A percentile compares a stretch with the other conserved stretches of the same genome.
Evolutionary conservation across 2,329 filamentous ascomycete genomes (phyloP).

Genomic region (Fusarium goolgardi): DNA sequence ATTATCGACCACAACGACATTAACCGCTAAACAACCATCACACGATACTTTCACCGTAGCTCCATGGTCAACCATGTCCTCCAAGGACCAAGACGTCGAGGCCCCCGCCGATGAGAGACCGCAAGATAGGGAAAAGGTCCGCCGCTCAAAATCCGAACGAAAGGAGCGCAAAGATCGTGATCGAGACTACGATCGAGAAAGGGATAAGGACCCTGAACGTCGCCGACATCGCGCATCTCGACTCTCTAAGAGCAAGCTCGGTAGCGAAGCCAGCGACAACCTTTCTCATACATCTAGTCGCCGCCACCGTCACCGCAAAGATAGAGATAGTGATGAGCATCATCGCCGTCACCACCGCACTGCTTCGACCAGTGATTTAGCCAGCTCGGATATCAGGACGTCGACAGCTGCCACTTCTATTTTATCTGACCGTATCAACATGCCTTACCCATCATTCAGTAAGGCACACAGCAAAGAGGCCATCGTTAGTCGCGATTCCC

Average conservation of each 20-base stretch:
- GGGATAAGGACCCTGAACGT: conserved; percentile 51
- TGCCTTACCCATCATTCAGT: conserved; percentile 85
- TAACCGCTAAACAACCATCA: conserved; percentile 19
- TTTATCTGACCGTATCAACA: conserved; percentile 58
- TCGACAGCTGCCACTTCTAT: conserved; percentile 51
- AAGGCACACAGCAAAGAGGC: conserved; percentile 93
- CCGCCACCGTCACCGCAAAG: conserved; percentile 49
- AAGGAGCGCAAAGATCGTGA: conserved; percentile 54
- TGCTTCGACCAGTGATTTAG: conserved; percentile 61
- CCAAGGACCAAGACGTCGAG: conserved; percentile 58
- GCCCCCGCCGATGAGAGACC: conserved; percentile 52
- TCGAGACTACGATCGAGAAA: conserved; percentile 49
- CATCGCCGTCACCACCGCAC: conserved; percentile 45
- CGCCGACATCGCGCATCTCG: conserved; percentile 56
- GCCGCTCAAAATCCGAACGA: conserved; percentile 55
- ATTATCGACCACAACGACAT: conserved; percentile 22
- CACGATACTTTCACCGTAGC: conserved; percentile 15
- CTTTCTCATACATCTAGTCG: conserved; percentile 54
- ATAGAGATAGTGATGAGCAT: conserved; percentile 52
- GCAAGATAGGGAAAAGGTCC: conserved; percentile 57
- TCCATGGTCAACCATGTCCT: conserved; percentile 55
- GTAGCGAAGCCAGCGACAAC: conserved; percentile 56
- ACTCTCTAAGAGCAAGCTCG: conserved; percentile 56
- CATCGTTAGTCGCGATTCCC: conserved; percentile 71
- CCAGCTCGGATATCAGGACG: conserved; percentile 58